Percentiles rank a stretch among this genome's conserved stretches.
These are phyloP conservation scores for Entomortierella chlamydospora DNA, from an alignment of 192 early-diverging fungal species.

Conservation along the genomic window DNA sequence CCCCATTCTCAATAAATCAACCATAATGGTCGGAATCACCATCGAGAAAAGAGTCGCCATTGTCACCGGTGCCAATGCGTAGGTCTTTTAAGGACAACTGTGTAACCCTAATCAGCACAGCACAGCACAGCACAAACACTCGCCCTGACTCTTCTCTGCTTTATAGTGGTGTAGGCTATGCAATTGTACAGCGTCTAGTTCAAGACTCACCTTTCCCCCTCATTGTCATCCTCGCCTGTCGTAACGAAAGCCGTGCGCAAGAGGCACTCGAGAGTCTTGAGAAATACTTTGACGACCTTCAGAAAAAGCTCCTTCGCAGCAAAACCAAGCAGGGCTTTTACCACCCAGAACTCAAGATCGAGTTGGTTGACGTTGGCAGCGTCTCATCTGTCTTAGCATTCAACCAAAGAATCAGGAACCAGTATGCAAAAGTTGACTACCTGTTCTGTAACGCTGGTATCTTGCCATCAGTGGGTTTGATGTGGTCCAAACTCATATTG, in stretches of 20 bases:
- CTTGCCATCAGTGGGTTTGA: conserved; percentile 49
- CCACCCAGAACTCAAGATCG: conserved; percentile 54
- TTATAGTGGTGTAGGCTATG: conserved; percentile 63
- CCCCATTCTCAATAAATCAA: background rate
- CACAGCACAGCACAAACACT: background rate
- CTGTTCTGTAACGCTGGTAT: conserved; percentile 71
- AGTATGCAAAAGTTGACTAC: conserved; percentile 54
- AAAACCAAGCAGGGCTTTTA: conserved; percentile 37
- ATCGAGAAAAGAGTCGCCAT: conserved; percentile 52
- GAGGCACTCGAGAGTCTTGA: conserved; percentile 52
- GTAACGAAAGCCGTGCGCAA: conserved; percentile 58
- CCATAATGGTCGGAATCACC: background rate
- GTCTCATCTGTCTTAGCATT: conserved; percentile 50
- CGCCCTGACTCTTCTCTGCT: background rate
- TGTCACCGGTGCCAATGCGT: conserved; percentile 64
- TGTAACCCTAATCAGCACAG: too few relatives aligned
- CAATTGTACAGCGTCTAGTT: conserved; percentile 62
- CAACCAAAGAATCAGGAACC: conserved; percentile 51
- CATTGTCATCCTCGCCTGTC: conserved; percentile 63
- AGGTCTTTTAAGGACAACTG: too few relatives aligned
- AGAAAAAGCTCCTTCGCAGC: background rate
- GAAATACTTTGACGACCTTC: conserved; percentile 13
- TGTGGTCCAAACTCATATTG: conserved; percentile 47
- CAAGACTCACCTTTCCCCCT: conserved; percentile 42
- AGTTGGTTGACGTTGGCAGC: conserved; percentile 59